Evolutionary conservation across 305 asterid genomes (phyloP).

Genomic region (Striga hermonthica): DNA sequence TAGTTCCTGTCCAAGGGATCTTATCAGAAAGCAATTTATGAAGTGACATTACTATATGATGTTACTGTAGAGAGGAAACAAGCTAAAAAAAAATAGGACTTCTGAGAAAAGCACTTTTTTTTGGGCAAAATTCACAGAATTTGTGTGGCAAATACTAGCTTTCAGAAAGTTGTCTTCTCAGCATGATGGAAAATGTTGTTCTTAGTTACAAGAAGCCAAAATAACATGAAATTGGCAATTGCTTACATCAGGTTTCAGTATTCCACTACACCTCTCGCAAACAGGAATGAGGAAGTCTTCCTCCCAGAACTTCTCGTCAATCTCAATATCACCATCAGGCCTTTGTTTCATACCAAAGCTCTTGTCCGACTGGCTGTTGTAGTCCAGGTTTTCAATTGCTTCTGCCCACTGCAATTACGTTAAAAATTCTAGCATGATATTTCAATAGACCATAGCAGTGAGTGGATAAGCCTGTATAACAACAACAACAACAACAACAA

Average conservation of each 20-base stretch:
- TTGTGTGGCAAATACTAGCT: conserved; percentile 1
- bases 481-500: background rate
- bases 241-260: conserved; percentile 93
- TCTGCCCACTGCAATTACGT: conserved; percentile 85
- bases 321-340: conserved; percentile 98
- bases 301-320: conserved; percentile 97
- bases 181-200: background rate
- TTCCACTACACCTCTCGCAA: conserved; percentile 69
- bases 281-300: conserved; percentile 77
- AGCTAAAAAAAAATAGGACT: background rate
- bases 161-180: background rate
- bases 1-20: background rate
- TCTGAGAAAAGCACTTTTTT: background rate
- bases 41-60: background rate
- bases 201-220: background rate
- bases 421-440: conserved; percentile 26
- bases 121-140: background rate
- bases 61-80: background rate
- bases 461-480: conserved; percentile 22
- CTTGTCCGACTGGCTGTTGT: conserved; percentile 83
- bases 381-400: conserved; percentile 88
- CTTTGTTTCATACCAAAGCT: conserved; percentile 96
- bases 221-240: conserved; percentile 20
- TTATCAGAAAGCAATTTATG: background rate
- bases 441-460: conserved; percentile 14